Evolutionary conservation across 2,329 filamentous ascomycete species (phyloP), one percentile per base, ranked within the genome.

Genomic region (Colletotrichum ledebouriae): DNA sequence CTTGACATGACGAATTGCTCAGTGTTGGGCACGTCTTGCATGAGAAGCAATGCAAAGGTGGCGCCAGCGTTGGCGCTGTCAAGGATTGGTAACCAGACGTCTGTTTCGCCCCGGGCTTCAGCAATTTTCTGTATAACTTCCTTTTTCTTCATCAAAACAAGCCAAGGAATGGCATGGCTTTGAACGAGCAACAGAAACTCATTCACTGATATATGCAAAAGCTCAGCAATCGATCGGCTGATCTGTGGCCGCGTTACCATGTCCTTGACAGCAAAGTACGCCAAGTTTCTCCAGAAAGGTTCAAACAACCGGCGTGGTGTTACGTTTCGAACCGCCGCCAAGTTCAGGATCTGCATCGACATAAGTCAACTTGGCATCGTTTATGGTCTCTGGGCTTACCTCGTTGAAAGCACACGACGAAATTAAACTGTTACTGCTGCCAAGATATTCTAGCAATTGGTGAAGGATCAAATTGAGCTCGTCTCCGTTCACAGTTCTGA

Each of bases 261-360:
- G 73, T 97, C 93, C 76, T 94, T 95, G 33, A 96, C 91, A 2
- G 93, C 90, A 57, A 90, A 87, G 67, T 95, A 91, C 0, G 94
- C 94, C 50, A 99, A 84, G 34, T 88, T 95, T 72, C 89, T 89
- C 94, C 95, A 98, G 77, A 94, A 98, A 0, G 95, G 94, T 63
- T 90, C 89, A 64, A 98, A 90, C 0, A 99, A 82, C 15, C 89
- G 88, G 33, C 86, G 85, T 2, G 90, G 86, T 1, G 88, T 90
- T 42, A 88, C 83, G 3, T 85, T 83, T 46, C 89, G 86, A 55
- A 85, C 82, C 59, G 90, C 86, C 1, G 94, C 92, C 56, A 98
- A 84, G 69, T 89, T 90, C 20, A 92, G 84, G 44, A 97, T 82
- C 79, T 81, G 41, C 12, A 15, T 20, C 22, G 15, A 22, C 12